These are phyloP conservation scores for Elongisporangium prolatum DNA, from an alignment of 352 stramenopile genomes.

Conservation along the genomic window DNA sequence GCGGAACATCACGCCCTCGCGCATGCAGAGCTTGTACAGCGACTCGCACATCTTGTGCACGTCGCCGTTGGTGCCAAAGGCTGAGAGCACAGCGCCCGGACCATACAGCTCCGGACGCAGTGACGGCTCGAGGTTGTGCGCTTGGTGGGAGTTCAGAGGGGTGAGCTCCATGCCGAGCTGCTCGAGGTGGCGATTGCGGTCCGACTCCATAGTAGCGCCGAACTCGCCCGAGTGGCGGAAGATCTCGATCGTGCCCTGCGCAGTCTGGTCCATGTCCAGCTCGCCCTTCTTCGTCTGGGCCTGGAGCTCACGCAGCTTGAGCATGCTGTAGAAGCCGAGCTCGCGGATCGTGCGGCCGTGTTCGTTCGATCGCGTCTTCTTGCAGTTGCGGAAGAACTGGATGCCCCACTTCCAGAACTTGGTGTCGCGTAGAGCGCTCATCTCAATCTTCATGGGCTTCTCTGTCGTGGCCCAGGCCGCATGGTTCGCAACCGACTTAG, in stretches of 20 bases:
- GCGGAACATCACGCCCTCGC: constrained; percentile 85
- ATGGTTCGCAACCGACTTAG: neutral
- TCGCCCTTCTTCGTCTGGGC: constrained; percentile 72
- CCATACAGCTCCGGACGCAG: constrained; percentile 53
- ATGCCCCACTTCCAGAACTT: constrained; percentile 87
- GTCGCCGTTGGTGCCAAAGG: constrained; percentile 81
- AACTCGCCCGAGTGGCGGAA: constrained; percentile 52
- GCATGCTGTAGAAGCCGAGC: constrained; percentile 84
- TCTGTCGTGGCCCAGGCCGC: constrained; percentile 5
- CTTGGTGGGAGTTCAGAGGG: constrained; percentile 44
- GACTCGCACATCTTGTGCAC: constrained; percentile 88
- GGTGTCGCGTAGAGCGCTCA: constrained; percentile 71
- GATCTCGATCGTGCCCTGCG: constrained; percentile 79
- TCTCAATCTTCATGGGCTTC: constrained; percentile 84
- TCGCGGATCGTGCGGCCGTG: constrained; percentile 79
- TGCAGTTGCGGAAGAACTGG: constrained; percentile 82
- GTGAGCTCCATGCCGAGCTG: constrained; percentile 82
- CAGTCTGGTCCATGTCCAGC: constrained; percentile 84
- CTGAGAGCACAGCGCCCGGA: constrained; percentile 66
- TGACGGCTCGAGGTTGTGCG: constrained; percentile 62
- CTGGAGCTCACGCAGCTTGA: constrained; percentile 78
- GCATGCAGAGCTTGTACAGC: constrained; percentile 72
- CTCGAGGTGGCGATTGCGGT: constrained; percentile 60
- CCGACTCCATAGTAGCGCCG: constrained; percentile 66
- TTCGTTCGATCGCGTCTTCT: constrained; percentile 67